These are phyloP conservation scores for Papilionanthe hybrid DNA, from an alignment of 116 monocot genomes.

Conservation along the genomic window DNA sequence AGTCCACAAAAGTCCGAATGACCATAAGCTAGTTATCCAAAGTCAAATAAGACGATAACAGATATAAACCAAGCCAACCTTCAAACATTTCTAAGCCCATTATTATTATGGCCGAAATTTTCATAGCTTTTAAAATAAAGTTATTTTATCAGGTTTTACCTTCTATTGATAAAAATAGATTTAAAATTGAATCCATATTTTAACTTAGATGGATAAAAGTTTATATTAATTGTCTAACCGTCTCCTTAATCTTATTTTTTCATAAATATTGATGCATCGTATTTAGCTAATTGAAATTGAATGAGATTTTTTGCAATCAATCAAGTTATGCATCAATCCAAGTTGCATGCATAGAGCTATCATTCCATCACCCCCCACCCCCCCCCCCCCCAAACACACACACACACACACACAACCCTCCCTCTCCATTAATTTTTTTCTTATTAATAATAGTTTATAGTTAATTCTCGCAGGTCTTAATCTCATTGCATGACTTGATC, in stretches of 20 bases:
- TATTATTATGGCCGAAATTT: neutral
- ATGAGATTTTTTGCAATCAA: no score
- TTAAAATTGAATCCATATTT: neutral
- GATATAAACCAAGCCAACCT: neutral
- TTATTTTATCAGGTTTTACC: neutral
- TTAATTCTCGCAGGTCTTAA: no score
- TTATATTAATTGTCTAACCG: neutral
- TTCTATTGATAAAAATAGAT: neutral
- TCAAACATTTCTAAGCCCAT: neutral
- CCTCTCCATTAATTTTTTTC: no score
- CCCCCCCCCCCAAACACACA: no score
- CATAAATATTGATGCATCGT: no score
- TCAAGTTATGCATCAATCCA: no score
- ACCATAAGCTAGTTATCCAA: neutral
- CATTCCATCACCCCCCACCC: no score
- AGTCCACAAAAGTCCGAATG: neutral
- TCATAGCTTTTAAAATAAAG: neutral
- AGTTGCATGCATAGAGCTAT: no score
- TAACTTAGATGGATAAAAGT: neutral
- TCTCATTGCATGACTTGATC: no score
- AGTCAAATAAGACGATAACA: neutral
- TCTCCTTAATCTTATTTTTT: neutral
- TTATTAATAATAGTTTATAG: no score
- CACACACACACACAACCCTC: no score
- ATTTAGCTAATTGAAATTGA: no score